A percentile compares a stretch with the other conserved stretches of the same genome.
These are phyloP conservation scores for Pilasporangium apinafurcum DNA, from an alignment of 352 stramenopile genomes.

Conservation along the genomic window DNA sequence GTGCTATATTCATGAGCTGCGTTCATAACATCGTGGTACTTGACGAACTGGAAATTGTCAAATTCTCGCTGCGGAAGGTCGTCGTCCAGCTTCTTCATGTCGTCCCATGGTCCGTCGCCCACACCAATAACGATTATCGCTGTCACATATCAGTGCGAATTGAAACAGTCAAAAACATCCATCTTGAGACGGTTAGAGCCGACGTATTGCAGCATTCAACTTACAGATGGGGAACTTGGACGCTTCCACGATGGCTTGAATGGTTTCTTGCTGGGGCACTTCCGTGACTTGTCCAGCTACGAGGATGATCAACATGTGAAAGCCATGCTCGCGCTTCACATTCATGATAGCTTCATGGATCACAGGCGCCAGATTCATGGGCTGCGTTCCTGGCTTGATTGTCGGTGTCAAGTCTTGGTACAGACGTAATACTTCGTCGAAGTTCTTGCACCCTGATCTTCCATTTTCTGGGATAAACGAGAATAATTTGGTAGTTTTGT, in stretches of 20 bases:
- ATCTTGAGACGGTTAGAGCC: too few species aligned
- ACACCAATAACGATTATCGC: constrained; percentile 66
- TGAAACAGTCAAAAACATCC: too few species aligned
- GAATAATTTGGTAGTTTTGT: too few species aligned
- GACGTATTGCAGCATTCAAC: too few species aligned
- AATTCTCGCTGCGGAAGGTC: constrained; percentile 51
- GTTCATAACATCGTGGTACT: constrained; percentile 63
- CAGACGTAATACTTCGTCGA: constrained; percentile 45
- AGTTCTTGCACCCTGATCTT: constrained; percentile 51
- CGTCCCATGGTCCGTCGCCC: constrained; percentile 73
- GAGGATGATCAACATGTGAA: constrained; percentile 81
- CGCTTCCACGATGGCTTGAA: constrained; percentile 54
- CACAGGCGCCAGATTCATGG: constrained; percentile 63
- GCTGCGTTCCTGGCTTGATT: constrained; percentile 41
- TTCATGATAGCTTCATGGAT: constrained; percentile 52
- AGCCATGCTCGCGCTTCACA: constrained; percentile 33
- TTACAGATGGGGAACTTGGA: constrained; percentile 60
- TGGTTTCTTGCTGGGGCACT: constrained; percentile 43
- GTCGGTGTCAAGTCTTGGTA: constrained; percentile 59
- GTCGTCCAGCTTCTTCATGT: constrained; percentile 74
- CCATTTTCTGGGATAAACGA: constrained; percentile 22
- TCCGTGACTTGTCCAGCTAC: constrained; percentile 55
- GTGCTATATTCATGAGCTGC: too few species aligned
- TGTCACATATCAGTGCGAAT: background rate
- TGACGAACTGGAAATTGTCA: constrained; percentile 84